These are phyloP conservation scores for Backusella tarrabulga DNA, from an alignment of 192 early-diverging fungal species.

Conservation along the genomic window DNA sequence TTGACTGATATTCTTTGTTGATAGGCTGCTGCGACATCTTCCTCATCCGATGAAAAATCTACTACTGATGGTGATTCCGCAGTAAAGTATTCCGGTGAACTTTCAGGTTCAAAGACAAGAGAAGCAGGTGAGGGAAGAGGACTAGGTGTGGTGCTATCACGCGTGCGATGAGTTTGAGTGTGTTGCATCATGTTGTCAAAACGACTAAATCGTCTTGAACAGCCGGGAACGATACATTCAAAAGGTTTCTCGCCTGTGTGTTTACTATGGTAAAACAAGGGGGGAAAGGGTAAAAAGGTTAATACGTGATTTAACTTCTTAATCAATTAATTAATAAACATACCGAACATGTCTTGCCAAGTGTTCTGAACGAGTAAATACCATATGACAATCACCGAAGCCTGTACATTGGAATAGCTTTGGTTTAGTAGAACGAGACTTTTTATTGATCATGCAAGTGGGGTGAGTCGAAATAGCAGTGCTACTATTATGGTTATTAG, in stretches of 20 bases:
- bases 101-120: background rate
- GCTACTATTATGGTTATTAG: background rate
- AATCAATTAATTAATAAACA: background rate
- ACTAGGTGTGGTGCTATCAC: conserved; percentile 1
- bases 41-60: background rate
- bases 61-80: background rate
- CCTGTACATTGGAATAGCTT: conserved; percentile 52
- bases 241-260: conserved; percentile 62
- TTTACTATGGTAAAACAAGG: conserved; percentile 14
- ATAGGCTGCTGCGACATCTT: background rate
- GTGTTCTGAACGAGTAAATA: conserved; percentile 54
- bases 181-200: conserved; percentile 84
- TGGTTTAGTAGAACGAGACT: conserved; percentile 5
- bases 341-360: conserved; percentile 50
- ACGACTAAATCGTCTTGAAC: conserved; percentile 66
- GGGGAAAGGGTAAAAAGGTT: background rate
- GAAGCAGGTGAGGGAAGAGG: background rate
- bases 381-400: conserved; percentile 52
- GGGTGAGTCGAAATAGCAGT: background rate
- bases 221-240: conserved; percentile 63
- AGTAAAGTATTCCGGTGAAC: background rate
- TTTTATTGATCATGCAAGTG: background rate
- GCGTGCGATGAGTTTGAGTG: conserved; percentile 62
- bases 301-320: background rate
- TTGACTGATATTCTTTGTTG: background rate